Percentiles rank a stretch among this genome's conserved stretches.
Conservation (phyloP, 2,329 filamentous ascomycete genomes). For the Cucurbitaria berberidis region DNA sequence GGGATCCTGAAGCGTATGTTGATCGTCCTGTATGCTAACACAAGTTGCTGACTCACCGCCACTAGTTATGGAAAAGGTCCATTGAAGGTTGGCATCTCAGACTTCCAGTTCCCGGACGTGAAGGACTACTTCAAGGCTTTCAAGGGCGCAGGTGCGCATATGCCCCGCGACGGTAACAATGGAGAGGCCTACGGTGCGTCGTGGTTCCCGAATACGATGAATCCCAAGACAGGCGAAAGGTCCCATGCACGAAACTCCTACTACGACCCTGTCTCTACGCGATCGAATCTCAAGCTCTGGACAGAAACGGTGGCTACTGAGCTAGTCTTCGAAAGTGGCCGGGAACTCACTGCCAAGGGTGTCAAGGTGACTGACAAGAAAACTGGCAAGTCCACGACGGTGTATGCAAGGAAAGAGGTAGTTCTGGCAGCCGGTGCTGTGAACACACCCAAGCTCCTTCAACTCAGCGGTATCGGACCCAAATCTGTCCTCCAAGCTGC, state of each 20-base stretch:
- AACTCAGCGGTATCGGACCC: conserved; percentile 41
- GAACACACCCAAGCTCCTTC: conserved; percentile 62
- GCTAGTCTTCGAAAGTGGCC: conserved; percentile 29
- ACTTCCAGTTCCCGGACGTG: neutral
- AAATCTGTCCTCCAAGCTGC: conserved; percentile 33
- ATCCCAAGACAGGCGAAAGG: neutral
- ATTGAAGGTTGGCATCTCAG: neutral
- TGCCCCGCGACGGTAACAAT: no score
- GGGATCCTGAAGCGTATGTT: conserved; percentile 25
- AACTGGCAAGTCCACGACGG: conserved; percentile 19
- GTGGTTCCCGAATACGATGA: neutral
- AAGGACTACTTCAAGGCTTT: neutral
- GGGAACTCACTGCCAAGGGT: conserved; percentile 29
- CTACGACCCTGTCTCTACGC: neutral
- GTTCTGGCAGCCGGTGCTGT: conserved; percentile 64
- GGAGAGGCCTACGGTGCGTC: neutral
- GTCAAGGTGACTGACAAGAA: conserved; percentile 33
- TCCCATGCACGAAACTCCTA: neutral
- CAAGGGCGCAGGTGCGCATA: neutral
- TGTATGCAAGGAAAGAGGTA: conserved; percentile 55
- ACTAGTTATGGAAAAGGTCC: conserved; percentile 23
- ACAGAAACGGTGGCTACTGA: conserved; percentile 17
- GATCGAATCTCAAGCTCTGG: neutral
- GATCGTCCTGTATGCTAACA: neutral
- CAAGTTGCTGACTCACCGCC: neutral